Percentiles rank a stretch among this genome's conserved stretches.
phyloP scores from a whole-genome alignment of 163 green algal species.

The Trebouxia gelatinosa region DNA sequence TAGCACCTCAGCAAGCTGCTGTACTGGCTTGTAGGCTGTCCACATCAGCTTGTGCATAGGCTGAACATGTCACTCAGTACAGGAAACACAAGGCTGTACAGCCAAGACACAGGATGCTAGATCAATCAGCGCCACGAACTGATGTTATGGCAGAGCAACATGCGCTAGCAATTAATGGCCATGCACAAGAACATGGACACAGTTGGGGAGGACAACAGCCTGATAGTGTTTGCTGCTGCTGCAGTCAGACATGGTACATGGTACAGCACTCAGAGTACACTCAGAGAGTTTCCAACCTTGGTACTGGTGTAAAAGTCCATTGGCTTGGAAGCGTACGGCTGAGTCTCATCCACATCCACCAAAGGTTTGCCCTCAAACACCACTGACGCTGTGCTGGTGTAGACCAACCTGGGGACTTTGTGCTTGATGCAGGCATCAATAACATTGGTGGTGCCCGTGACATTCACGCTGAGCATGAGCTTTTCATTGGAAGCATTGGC shows the following conservation, averaged over 20 bases:
- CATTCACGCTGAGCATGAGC: constrained; percentile 87
- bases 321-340: constrained; percentile 69
- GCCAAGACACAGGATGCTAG: too few relatives aligned
- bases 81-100: too few relatives aligned
- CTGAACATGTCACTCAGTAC: background rate
- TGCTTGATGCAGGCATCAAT: constrained; percentile 66
- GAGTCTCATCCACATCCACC: constrained; percentile 63
- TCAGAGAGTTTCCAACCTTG: constrained; percentile 55
- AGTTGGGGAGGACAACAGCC: background rate
- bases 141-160: background rate
- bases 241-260: too few relatives aligned
- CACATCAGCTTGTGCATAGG: background rate
- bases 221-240: too few relatives aligned
- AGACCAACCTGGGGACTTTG: constrained; percentile 72
- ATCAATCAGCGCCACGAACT: background rate
- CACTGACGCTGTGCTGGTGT: constrained; percentile 85
- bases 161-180: background rate
- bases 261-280: background rate
- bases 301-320: constrained; percentile 91
- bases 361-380: constrained; percentile 85
- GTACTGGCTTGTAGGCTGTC: background rate
- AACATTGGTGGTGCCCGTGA: constrained; percentile 80
- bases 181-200: background rate
- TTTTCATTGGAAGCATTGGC: constrained; percentile 71
- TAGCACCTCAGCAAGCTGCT: background rate